Percentiles rank a stretch among this genome's conserved stretches.
These are phyloP conservation scores for Pleurozium schreberi DNA, from an alignment of 225 moss, liverwort and hornwort genomes.

Conservation along the genomic window DNA sequence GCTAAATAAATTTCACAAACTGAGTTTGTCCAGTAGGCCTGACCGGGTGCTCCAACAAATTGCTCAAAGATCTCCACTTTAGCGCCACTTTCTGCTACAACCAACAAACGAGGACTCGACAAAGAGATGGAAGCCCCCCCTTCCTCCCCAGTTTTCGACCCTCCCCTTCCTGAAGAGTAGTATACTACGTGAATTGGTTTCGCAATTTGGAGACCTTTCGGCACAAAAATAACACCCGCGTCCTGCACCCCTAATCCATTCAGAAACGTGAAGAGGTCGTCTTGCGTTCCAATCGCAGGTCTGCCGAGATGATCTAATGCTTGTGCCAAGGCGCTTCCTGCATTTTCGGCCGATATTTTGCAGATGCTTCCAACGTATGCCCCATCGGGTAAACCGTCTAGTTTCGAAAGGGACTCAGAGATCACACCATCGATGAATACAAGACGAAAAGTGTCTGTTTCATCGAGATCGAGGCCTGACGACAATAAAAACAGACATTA, in stretches of 20 bases:
- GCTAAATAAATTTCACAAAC: slow-evolving; percentile 72
- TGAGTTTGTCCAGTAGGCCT: slow-evolving; percentile 73
- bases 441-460: slow-evolving; percentile 34
- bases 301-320: slow-evolving; percentile 33
- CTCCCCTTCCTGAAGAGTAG: slow-evolving; percentile 54
- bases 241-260: slow-evolving; percentile 83
- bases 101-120: slow-evolving; percentile 71
- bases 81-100: slow-evolving; percentile 59
- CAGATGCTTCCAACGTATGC: slow-evolving; percentile 66
- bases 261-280: slow-evolving; percentile 73
- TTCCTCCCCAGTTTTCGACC: slow-evolving; percentile 15
- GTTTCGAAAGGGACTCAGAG: slow-evolving; percentile 48
- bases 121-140: slow-evolving; percentile 41
- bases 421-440: slow-evolving; percentile 43
- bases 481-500: background rate
- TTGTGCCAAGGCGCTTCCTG: slow-evolving; percentile 34
- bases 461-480: slow-evolving; percentile 27
- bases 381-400: slow-evolving; percentile 51
- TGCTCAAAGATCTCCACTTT: slow-evolving; percentile 72
- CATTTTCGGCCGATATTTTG: slow-evolving; percentile 43
- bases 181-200: slow-evolving; percentile 70
- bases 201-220: slow-evolving; percentile 37
- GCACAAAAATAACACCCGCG: slow-evolving; percentile 52
- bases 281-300: slow-evolving; percentile 43
- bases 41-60: slow-evolving; percentile 56